phyloP scores from a whole-genome alignment of 805 yeast species.

The Starmerella etchellsii region DNA sequence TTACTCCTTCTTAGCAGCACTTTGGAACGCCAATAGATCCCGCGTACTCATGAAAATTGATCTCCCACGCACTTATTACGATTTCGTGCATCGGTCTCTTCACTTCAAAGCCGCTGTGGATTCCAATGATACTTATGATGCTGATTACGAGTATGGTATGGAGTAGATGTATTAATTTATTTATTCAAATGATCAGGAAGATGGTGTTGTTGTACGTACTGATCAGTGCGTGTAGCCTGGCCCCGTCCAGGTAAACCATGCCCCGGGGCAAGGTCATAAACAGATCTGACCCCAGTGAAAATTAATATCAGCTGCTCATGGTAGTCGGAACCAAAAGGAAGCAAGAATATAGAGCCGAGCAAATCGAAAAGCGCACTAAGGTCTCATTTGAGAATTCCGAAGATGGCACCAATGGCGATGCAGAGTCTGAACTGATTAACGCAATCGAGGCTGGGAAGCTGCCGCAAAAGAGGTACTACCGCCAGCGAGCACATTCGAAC shows the following conservation, averaged over 20 bases:
- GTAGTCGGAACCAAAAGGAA: slow-evolving; percentile 24
- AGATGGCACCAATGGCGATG: slow-evolving; percentile 4
- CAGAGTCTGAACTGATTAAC: background rate
- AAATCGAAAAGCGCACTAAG: slow-evolving; percentile 33
- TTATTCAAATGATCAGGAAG: background rate
- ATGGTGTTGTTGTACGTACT: background rate
- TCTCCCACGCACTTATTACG: slow-evolving; percentile 69
- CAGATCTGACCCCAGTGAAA: too few species aligned
- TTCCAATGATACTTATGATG: slow-evolving; percentile 40
- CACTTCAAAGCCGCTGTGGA: slow-evolving; percentile 44
- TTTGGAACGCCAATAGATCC: slow-evolving; percentile 50
- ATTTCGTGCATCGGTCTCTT: slow-evolving; percentile 74
- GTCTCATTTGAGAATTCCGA: slow-evolving; percentile 31
- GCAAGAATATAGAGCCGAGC: slow-evolving; percentile 31
- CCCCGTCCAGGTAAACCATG: too few species aligned
- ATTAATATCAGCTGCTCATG: too few species aligned
- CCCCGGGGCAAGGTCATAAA: too few species aligned
- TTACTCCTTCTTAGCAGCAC: slow-evolving; percentile 73
- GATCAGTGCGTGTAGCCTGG: background rate
- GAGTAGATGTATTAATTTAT: background rate
- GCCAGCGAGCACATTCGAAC: slow-evolving; percentile 96
- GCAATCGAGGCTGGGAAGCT: slow-evolving; percentile 33
- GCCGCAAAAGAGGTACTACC: slow-evolving; percentile 70
- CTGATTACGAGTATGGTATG: slow-evolving; percentile 7
- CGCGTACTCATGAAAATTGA: slow-evolving; percentile 57